Base-by-base conservation (phyloP, 2,329 filamentous ascomycete genomes). In the Ascosphaera pollenicola region DNA sequence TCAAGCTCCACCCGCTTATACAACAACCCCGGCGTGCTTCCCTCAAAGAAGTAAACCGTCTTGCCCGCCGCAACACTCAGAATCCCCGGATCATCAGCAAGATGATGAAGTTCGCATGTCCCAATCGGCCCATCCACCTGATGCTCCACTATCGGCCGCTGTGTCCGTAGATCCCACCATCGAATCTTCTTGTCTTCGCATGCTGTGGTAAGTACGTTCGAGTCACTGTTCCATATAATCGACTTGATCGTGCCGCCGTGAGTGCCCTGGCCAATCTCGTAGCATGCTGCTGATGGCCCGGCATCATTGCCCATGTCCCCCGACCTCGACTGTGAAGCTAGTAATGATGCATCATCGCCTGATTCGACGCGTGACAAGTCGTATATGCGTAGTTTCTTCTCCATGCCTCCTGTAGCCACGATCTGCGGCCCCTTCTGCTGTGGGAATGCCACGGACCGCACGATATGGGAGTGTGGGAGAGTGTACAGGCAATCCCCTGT, bases 371-470 rank as follows among this genome's bases (percentile, higher is more conserved):
- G 72, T 13, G 73, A 73, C 13, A 98, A 65, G 50, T 95, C 87
- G 53, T 89, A 98, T 45, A 98, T 78, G 39, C 87, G 81, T 39
- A 98, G 70, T 59, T 89, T 94, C 68, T 94, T 95, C 62, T 98
- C 89, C 63, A 81, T 81, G 18, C 89, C 89, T 26, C 87, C 89
- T 0, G 89, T 95, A 4, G 87, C 89, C 19, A 98, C 66, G 41
- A 92, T 64, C 44, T 68, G 75, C n/a, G 80, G 75, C 15, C 15
- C 34, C 40, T 75, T 71, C 48, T 87, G 78, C 35, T 79, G 74
- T 2, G 82, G 79, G 50, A 94, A 95, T 8, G 89, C 84, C 44
- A 95, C 73, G 31, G 87, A 81, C 45, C 89, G 82, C 44, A 95
- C 89, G 46, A 98, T 94, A 58, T 98, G 89, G 46, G 84, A 74